A percentile compares a stretch with the other conserved stretches of the same genome.
phyloP scores from a whole-genome alignment of 2,329 filamentous ascomycete species.

The Teratosphaeria nubilosa region DNA sequence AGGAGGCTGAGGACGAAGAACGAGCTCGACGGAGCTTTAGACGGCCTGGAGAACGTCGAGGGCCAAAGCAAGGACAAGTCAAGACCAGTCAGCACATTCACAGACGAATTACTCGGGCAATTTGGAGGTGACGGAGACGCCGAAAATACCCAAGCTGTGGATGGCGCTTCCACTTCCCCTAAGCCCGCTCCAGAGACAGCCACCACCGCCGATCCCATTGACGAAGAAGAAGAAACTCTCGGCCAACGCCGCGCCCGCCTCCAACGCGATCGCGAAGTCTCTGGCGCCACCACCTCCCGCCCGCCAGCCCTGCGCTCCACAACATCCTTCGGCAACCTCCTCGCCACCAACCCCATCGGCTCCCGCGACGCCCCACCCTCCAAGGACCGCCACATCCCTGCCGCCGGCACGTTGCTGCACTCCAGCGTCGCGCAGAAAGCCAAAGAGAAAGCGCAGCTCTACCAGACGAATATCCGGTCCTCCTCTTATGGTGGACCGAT shows the following conservation, averaged over 20 bases:
- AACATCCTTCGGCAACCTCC: constrained; percentile 52
- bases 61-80: constrained; percentile 19
- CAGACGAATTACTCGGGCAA: constrained; percentile 57
- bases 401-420: constrained; percentile 31
- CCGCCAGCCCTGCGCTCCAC: constrained; percentile 23
- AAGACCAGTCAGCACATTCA: constrained; percentile 51
- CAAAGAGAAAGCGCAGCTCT: constrained; percentile 25
- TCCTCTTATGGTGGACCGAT: constrained; percentile 15
- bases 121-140: constrained; percentile 42
- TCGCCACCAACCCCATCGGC: constrained; percentile 34
- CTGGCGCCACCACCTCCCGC: constrained; percentile 6
- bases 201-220: background rate
- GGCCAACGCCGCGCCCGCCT: constrained; percentile 66
- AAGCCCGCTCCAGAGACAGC: background rate
- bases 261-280: constrained; percentile 54
- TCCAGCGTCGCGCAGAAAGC: constrained; percentile 22
- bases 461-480: constrained; percentile 25
- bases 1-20: constrained; percentile 53
- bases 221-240: constrained; percentile 60
- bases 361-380: constrained; percentile 3
- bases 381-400: constrained; percentile 9
- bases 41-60: constrained; percentile 16
- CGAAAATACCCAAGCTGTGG: constrained; percentile 20
- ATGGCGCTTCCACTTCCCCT: background rate
- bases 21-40: constrained; percentile 34